Percentiles rank a stretch among this genome's conserved stretches.
Conservation (phyloP, 2,329 filamentous ascomycete species). For the Alternaria longipes region DNA sequence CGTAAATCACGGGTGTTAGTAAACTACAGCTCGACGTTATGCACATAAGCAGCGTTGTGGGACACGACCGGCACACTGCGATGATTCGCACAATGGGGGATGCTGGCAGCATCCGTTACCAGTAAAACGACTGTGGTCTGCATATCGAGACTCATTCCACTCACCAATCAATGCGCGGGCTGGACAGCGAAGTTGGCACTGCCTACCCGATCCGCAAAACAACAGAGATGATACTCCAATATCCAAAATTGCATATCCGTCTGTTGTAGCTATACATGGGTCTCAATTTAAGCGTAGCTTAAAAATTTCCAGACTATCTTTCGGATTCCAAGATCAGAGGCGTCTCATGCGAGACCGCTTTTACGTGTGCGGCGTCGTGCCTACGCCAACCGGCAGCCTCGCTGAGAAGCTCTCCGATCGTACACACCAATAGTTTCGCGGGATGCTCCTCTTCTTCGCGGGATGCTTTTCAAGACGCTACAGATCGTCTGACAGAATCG, state of each 20-base stretch:
- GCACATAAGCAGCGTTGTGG: not conserved
- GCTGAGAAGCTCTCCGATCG: not conserved
- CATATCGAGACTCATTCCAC: not conserved
- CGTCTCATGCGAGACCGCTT: not conserved
- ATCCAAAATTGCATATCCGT: not conserved
- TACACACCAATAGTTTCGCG: not conserved
- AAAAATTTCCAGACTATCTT: not conserved
- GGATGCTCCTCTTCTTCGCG: not conserved
- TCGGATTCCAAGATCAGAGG: not conserved
- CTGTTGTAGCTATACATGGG: not conserved
- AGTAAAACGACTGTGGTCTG: not conserved
- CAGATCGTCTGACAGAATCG: not conserved
- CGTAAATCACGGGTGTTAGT: not conserved
- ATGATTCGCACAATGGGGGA: not conserved
- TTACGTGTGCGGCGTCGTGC: not conserved
- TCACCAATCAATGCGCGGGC: not conserved
- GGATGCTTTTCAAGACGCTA: too few species aligned
- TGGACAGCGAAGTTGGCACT: not conserved
- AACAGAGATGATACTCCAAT: not conserved
- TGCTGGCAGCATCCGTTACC: not conserved
- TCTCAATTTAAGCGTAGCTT: not conserved
- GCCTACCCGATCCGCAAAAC: not conserved
- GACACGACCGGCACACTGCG: not conserved
- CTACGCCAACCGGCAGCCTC: not conserved
- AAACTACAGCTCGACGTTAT: not conserved